Conservation (phyloP, 2,329 filamentous ascomycete species). For the Thermochaetoides dissita region DNA sequence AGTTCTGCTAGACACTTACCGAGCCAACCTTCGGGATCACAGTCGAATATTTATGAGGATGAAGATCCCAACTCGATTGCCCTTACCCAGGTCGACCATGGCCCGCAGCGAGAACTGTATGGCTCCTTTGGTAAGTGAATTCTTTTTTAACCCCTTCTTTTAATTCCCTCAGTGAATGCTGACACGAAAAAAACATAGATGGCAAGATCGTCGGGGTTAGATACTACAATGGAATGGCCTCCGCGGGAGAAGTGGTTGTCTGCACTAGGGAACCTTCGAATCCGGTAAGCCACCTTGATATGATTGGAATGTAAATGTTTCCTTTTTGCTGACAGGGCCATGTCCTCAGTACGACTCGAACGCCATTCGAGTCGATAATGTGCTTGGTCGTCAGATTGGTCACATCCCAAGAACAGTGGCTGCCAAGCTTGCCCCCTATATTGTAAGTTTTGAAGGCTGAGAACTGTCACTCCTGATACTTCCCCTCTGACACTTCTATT, state of each 20-base stretch:
- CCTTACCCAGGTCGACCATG: constrained; percentile 30
- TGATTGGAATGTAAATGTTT: neutral
- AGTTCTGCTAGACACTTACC: neutral
- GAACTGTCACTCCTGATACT: neutral
- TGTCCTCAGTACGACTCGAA: constrained; percentile 48
- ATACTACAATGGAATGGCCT: constrained; percentile 51
- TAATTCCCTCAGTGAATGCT: neutral
- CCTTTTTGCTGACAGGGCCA: neutral
- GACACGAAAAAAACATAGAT: constrained; percentile 17
- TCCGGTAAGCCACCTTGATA: constrained; percentile 20
- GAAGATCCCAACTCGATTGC: constrained; percentile 28
- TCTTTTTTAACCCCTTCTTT: neutral
- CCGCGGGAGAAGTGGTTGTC: constrained; percentile 47
- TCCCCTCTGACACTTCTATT: constrained; percentile 16
- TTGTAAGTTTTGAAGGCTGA: constrained; percentile 32
- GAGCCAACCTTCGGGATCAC: neutral
- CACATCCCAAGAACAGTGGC: constrained; percentile 58
- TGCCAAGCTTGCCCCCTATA: constrained; percentile 57
- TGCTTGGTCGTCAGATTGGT: constrained; percentile 60
- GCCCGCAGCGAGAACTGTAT: constrained; percentile 30
- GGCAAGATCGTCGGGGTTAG: constrained; percentile 37
- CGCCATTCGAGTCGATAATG: constrained; percentile 67
- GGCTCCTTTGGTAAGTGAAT: constrained; percentile 27
- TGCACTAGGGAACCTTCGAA: constrained; percentile 54
- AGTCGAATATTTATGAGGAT: constrained; percentile 8